Base-by-base conservation (phyloP, 169 alveolate genomes). In the Cryptosporidium parvum region DNA sequence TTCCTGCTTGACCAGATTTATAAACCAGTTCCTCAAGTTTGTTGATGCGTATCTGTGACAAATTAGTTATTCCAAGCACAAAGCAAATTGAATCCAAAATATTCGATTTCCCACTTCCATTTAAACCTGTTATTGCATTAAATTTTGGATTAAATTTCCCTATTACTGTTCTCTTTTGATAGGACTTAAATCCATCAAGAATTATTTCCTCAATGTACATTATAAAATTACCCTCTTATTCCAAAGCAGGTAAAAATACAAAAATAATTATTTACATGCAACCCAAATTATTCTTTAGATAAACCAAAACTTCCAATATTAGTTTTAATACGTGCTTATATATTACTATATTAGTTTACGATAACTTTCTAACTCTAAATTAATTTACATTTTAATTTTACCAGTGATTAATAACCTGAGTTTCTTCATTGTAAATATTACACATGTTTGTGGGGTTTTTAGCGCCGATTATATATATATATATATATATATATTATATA, bases 31-130 rank as follows among this genome's bases (percentile, higher is more conserved):
- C 99, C 91, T 97, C 97, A 70, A 97, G 91, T 86, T 97, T 97
- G 70, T 95, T 93, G 3, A 97, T 99, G 48, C 99, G 97, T 87
- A 97, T 93, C 93, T 95, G 93, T 84, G 92, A 73, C 70, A 95
- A 85, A 85, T 96, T 96, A 18, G 96, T 75, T 42, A 98, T 96
- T 6, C 99, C 99, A 85, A 98, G 92, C 14, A 97, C 99, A 93
- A 99, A 99, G 85, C 99, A 97, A 70, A 98, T 96, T 5, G 99
- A 96, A 94, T 99, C 99, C 75, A 99, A 92, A 51, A 99, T 98
- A 92, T 99, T 98, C 3, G 99, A 98, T 93, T 99, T 99, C 12
- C 99, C 99, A 70, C 98, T 95, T 0, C 99, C 99, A 91, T 98
- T 98, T 53, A 97, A 95, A 9, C 99, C 99, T 31, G 99, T 98